Evolutionary conservation across 306 rosid genomes (phyloP).

Genomic region (Hippophae rhamnoides): DNA sequence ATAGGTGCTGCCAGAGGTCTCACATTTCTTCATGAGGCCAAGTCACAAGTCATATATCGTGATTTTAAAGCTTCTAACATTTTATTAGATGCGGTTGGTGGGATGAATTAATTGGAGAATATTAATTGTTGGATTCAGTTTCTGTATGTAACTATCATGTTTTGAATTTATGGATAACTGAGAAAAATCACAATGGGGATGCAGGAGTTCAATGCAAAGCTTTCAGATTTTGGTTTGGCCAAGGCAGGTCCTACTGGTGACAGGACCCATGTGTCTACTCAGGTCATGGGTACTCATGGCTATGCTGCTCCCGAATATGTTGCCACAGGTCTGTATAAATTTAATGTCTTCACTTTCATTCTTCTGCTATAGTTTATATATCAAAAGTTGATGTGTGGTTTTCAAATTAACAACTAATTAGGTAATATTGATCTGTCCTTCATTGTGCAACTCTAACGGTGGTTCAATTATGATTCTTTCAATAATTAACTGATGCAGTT

Average conservation of each 20-base stretch:
- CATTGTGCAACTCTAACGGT: too few relatives aligned
- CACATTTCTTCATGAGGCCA: constrained; percentile 82
- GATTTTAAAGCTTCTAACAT: constrained; percentile 96
- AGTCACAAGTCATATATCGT: constrained; percentile 89
- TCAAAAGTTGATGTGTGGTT: too few relatives aligned
- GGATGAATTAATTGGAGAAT: constrained; percentile 1
- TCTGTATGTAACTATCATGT: neutral
- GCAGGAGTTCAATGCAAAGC: constrained; percentile 82
- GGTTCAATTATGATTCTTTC: too few relatives aligned
- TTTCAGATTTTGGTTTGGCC: constrained; percentile 95
- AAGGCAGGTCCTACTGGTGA: constrained; percentile 97
- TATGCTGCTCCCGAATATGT: constrained; percentile 97
- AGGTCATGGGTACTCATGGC: constrained; percentile 91
- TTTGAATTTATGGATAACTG: neutral
- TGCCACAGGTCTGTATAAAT: constrained; percentile 60
- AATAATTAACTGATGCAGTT: neutral
- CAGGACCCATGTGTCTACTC: constrained; percentile 91
- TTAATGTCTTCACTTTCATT: neutral
- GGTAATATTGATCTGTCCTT: too few relatives aligned
- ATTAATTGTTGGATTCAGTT: neutral
- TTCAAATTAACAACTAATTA: too few relatives aligned
- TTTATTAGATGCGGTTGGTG: constrained; percentile 71
- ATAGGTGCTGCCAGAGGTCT: constrained; percentile 92
- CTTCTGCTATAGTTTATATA: neutral
- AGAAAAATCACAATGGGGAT: constrained; percentile 17